Conservation (phyloP, 2,329 filamentous ascomycete species). For the Eutypa lata region DNA sequence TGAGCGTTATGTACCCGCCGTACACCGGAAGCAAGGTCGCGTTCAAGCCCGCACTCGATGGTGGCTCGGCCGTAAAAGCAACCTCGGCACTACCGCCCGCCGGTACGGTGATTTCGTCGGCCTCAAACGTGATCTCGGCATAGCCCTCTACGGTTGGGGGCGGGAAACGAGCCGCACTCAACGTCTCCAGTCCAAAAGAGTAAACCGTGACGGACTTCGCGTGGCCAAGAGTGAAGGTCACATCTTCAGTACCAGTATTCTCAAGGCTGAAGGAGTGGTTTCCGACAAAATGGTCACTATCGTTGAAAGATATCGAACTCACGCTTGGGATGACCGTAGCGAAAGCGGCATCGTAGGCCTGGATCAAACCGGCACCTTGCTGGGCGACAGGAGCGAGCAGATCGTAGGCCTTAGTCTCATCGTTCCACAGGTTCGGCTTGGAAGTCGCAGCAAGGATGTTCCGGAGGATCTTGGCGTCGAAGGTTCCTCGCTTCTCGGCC, state of each 20-base stretch:
- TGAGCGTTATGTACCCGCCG: conserved; percentile 40
- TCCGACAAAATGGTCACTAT: conserved; percentile 36
- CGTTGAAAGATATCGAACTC: conserved; percentile 40
- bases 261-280: conserved; percentile 34
- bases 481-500: conserved; percentile 23
- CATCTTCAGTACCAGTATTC: conserved; percentile 33
- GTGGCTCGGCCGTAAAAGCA: conserved; percentile 18
- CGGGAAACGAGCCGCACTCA: conserved; percentile 8
- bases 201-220: conserved; percentile 36
- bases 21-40: conserved; percentile 37
- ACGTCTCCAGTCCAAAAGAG: conserved; percentile 19
- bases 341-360: conserved; percentile 38
- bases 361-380: conserved; percentile 39
- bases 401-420: conserved; percentile 14
- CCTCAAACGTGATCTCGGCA: conserved; percentile 11
- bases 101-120: conserved; percentile 15
- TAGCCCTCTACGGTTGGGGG: conserved; percentile 10
- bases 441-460: conserved; percentile 22
- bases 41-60: conserved; percentile 25
- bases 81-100: conserved; percentile 10
- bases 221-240: conserved; percentile 36
- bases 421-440: conserved; percentile 27
- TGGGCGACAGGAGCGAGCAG: conserved; percentile 32
- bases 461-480: conserved; percentile 19
- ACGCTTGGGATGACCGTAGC: conserved; percentile 33